A percentile compares a stretch with the other conserved stretches of the same genome.
Conservation (phyloP, 179 eudicot species). For the Heliamphora ciliata region DNA sequence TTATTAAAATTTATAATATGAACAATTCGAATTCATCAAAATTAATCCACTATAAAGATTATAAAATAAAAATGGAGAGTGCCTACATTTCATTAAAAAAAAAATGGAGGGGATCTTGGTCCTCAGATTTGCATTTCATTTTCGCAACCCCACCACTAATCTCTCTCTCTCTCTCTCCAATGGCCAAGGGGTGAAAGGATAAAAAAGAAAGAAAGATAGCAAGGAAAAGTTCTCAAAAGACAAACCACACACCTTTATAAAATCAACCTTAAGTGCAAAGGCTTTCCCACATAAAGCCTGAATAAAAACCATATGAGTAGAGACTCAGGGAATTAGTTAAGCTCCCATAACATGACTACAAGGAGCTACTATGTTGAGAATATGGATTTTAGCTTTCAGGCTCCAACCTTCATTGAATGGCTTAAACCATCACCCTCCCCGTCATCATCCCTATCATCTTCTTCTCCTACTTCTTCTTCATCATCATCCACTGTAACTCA, state of each 20-base stretch:
- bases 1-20: too few relatives aligned
- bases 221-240: slow-evolving; percentile 25
- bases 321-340: slow-evolving; percentile 8
- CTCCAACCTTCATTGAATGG: slow-evolving; percentile 64
- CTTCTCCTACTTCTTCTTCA: slow-evolving; percentile 11
- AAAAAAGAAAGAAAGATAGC: slow-evolving; percentile 14
- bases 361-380: slow-evolving; percentile 21
- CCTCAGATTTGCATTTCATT: slow-evolving; percentile 39
- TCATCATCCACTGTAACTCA: slow-evolving; percentile 17
- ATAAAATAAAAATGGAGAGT: too few relatives aligned
- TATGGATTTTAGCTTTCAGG: slow-evolving; percentile 47
- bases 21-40: too few relatives aligned
- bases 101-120: background rate
- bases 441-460: slow-evolving; percentile 19
- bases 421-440: slow-evolving; percentile 43
- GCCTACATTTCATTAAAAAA: too few relatives aligned
- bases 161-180: slow-evolving; percentile 15
- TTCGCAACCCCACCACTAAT: slow-evolving; percentile 56
- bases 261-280: slow-evolving; percentile 27
- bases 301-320: slow-evolving; percentile 27
- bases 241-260: slow-evolving; percentile 31
- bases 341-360: slow-evolving; percentile 15
- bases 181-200: slow-evolving; percentile 7
- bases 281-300: slow-evolving; percentile 41
- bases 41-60: too few relatives aligned